These are phyloP conservation scores for Cinnamomum chago DNA, from an alignment of 164 flowering plant genomes.

Conservation along the genomic window DNA sequence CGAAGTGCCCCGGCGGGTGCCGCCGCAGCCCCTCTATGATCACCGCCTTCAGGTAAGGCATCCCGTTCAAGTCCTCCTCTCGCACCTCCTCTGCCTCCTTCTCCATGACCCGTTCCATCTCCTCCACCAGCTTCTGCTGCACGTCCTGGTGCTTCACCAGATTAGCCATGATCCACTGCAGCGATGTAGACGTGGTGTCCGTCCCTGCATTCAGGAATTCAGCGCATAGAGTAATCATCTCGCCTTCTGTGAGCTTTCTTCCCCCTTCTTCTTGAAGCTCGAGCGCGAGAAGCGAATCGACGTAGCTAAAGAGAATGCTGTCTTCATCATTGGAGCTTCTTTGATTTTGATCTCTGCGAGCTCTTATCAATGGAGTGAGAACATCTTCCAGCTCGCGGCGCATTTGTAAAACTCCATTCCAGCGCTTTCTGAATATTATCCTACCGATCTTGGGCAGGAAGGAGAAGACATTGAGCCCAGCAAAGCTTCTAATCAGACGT, in stretches of 20 bases:
- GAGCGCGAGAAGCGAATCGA: slow-evolving; percentile 23
- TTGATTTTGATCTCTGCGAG: neutral
- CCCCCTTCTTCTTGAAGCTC: slow-evolving; percentile 40
- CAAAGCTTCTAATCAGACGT: slow-evolving; percentile 3
- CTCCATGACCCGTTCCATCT: neutral
- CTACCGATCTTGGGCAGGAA: slow-evolving; percentile 25
- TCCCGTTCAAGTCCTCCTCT: slow-evolving; percentile 17
- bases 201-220: slow-evolving; percentile 37
- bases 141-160: slow-evolving; percentile 20
- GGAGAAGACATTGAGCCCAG: slow-evolving; percentile 14
- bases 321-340: neutral
- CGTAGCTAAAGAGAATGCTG: slow-evolving; percentile 15
- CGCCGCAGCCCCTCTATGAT: slow-evolving; percentile 11
- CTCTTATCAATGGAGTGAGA: slow-evolving; percentile 18
- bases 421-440: slow-evolving; percentile 21
- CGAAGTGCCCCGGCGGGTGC: slow-evolving; percentile 16
- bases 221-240: slow-evolving; percentile 28
- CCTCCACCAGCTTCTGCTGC: slow-evolving; percentile 6
- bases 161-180: slow-evolving; percentile 37
- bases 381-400: slow-evolving; percentile 16
- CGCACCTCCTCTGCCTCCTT: slow-evolving; percentile 15
- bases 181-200: slow-evolving; percentile 29
- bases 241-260: slow-evolving; percentile 27
- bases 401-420: slow-evolving; percentile 17
- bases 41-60: slow-evolving; percentile 16